These are phyloP conservation scores for Tetracladium setigerum DNA, from an alignment of 495 filamentous ascomycete genomes.

Conservation along the genomic window DNA sequence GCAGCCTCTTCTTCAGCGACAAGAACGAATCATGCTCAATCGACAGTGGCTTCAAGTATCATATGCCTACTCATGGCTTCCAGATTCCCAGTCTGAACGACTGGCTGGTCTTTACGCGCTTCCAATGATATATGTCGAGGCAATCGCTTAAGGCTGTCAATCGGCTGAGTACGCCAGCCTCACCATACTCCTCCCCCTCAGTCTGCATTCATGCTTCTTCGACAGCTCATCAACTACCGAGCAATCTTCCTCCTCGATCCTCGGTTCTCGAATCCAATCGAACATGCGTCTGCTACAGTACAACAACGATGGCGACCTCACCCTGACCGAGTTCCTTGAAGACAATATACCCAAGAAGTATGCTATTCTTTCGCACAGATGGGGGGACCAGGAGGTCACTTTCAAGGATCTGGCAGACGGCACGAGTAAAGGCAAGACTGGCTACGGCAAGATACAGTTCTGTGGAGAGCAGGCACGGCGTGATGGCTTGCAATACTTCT, in stretches of 20 bases:
- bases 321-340: constrained; percentile 3
- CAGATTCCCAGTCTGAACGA: constrained; percentile 1
- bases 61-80: constrained; percentile 4
- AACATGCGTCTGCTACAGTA: constrained; percentile 10
- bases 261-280: background rate
- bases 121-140: constrained; percentile 9
- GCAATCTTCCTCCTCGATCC: background rate
- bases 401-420: constrained; percentile 19
- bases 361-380: constrained; percentile 25
- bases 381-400: constrained; percentile 21
- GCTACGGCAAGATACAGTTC: constrained; percentile 21
- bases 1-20: background rate
- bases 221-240: constrained; percentile 6
- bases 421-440: constrained; percentile 3
- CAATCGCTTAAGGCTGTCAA: background rate
- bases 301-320: constrained; percentile 11
- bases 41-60: constrained; percentile 1
- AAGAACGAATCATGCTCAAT: constrained; percentile 7
- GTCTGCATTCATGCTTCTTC: constrained; percentile 6
- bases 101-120: constrained; percentile 9
- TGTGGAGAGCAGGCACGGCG: constrained; percentile 16
- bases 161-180: too few relatives aligned
- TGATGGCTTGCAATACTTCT: constrained; percentile 22
- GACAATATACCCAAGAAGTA: constrained; percentile 10
- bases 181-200: too few relatives aligned